These are phyloP conservation scores for Entomortierella chlamydospora DNA, from an alignment of 192 early-diverging fungal species.

Conservation along the genomic window DNA sequence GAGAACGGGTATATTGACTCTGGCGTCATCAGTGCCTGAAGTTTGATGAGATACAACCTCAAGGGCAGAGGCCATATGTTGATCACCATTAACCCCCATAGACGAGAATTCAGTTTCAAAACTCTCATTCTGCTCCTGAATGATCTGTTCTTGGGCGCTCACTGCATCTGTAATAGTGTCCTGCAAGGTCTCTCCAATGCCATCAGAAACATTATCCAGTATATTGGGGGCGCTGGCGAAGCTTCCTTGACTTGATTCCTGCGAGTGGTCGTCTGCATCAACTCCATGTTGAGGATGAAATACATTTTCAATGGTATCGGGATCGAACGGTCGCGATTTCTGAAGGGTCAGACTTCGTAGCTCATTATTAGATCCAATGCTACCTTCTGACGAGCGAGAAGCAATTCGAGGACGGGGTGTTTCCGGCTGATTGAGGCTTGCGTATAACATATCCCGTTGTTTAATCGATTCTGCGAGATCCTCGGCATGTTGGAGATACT, in stretches of 20 bases:
- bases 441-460: slow-evolving; percentile 17
- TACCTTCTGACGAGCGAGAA: slow-evolving; percentile 45
- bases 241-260: slow-evolving; percentile 8
- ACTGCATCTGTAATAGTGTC: not conserved
- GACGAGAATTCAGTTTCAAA: slow-evolving; percentile 1
- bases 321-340: slow-evolving; percentile 25
- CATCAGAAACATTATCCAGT: not conserved
- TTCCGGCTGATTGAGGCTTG: slow-evolving; percentile 28
- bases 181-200: not conserved
- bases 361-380: slow-evolving; percentile 52
- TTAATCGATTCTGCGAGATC: slow-evolving; percentile 53
- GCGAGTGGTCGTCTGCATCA: not conserved
- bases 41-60: not conserved
- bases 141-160: not conserved
- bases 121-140: not conserved
- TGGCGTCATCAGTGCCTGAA: not conserved
- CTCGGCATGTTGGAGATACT: slow-evolving; percentile 64
- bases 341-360: slow-evolving; percentile 28
- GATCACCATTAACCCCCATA: not conserved
- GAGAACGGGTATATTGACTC: slow-evolving; percentile 30
- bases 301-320: slow-evolving; percentile 14
- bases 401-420: slow-evolving; percentile 49
- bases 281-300: slow-evolving; percentile 2
- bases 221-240: slow-evolving; percentile 9
- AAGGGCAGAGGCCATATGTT: not conserved